Evolutionary conservation across 345 rosid species (phyloP).

Genomic region (Melaleuca quinquenervia): DNA sequence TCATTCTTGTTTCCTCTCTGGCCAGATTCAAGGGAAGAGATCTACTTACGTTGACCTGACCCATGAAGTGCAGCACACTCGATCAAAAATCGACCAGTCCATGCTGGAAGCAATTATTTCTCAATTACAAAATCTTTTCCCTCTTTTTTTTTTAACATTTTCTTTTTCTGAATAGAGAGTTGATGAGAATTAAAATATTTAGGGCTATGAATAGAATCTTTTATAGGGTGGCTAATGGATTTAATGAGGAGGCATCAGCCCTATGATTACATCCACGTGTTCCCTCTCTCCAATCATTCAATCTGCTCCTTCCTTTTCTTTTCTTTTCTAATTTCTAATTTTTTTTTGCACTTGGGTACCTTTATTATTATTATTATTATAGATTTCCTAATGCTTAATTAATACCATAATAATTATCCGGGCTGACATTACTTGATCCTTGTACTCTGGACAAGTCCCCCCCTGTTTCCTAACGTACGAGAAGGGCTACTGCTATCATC

Average conservation of each 20-base stretch:
- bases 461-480: background rate
- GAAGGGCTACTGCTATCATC: background rate
- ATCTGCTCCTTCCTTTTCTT: background rate
- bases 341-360: background rate
- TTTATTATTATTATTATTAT: background rate
- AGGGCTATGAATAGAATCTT: background rate
- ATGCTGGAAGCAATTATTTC: background rate
- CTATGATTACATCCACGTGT: background rate
- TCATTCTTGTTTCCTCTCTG: background rate
- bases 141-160: background rate
- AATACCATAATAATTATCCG: background rate
- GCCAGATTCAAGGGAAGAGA: background rate
- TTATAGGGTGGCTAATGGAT: background rate
- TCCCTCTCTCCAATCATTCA: background rate
- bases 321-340: background rate
- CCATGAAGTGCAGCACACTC: background rate
- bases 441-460: background rate
- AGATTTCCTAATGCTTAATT: background rate
- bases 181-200: background rate
- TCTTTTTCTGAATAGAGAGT: background rate
- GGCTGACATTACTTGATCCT: background rate
- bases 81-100: background rate
- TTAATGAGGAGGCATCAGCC: background rate
- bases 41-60: background rate
- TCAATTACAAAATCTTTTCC: background rate